A percentile compares a stretch with the other conserved stretches of the same genome.
phyloP scores from a whole-genome alignment of 208 protist species.

The Trypanosoma brucei region DNA sequence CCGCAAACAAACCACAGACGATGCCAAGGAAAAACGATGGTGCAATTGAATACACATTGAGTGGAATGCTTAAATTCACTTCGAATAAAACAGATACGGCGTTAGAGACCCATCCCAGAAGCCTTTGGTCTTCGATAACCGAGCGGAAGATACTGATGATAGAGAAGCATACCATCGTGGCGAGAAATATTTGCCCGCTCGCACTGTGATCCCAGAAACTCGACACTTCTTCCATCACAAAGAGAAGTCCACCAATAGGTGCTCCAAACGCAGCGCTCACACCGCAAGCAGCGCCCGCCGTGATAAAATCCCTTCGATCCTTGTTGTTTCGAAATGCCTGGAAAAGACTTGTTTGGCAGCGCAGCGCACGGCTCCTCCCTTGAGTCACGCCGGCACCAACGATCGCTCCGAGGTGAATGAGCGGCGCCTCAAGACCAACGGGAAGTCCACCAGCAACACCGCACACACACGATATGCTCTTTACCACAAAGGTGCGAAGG shows the following conservation, averaged over 20 bases:
- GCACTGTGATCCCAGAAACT: slow-evolving; percentile 90
- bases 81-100: slow-evolving; percentile 84
- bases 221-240: slow-evolving; percentile 93
- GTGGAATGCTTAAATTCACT: slow-evolving; percentile 79
- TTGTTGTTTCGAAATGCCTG: slow-evolving; percentile 87
- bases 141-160: slow-evolving; percentile 78
- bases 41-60: slow-evolving; percentile 82
- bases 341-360: slow-evolving; percentile 75
- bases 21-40: slow-evolving; percentile 84
- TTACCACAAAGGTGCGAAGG: slow-evolving; percentile 79
- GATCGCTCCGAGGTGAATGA: slow-evolving; percentile 95
- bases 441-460: slow-evolving; percentile 88
- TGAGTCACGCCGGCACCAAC: slow-evolving; percentile 91
- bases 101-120: slow-evolving; percentile 84
- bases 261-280: slow-evolving; percentile 95
- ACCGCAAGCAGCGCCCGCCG: slow-evolving; percentile 91
- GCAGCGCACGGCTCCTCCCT: slow-evolving; percentile 80
- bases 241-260: slow-evolving; percentile 94
- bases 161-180: slow-evolving; percentile 87
- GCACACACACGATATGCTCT: slow-evolving; percentile 82
- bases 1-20: slow-evolving; percentile 73
- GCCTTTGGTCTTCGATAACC: slow-evolving; percentile 58
- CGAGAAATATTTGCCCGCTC: slow-evolving; percentile 93
- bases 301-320: slow-evolving; percentile 93
- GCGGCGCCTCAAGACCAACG: slow-evolving; percentile 93